Base-by-base conservation (phyloP, 345 rosid species). In the Hevea brasiliensis region DNA sequence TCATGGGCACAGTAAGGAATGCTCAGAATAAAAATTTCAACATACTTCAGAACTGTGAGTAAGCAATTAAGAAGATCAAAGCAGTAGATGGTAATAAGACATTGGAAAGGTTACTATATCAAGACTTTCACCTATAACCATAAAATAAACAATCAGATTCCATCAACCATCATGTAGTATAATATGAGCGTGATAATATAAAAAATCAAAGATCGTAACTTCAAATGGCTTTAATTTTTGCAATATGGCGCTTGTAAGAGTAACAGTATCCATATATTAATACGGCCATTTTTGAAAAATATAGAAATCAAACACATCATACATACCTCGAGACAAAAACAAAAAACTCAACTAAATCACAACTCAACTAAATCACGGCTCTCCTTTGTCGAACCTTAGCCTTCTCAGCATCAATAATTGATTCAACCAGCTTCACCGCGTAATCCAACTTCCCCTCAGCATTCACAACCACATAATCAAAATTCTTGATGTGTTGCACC, bases 341-440 rank as follows among this genome's bases (percentile, higher is more conserved):
- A n/a, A 20, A 44, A 65, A 55, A 11, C 53, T 41, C 54, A 9
- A 44, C 62, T 59, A 94, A 74, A 94, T 77, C 73, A 82, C 85
- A n/a, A n/a, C 45, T 41, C 54, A 9, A 44, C 62, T 59, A 94
- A 74, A 94, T 77, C 73, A 82, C 85, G n/a, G 88, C 84, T 65
- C 48, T 81, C 81, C 89, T 87, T 55, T 88, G 98, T 67, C 78
- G 73, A 73, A 94, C 97, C 82, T 81, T 92, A 1, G 97, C 92
- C 81, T 89, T 94, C 97, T 94, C 98, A 8, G 97, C 95, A 73
- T 94, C 98, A 21, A 94, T 88, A 64, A 94, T 89, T 6, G 95
- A 86, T 13, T 84, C 92, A 41, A 94, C 84, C 17, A 87, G 71
- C 40, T 61, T 81, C 44, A 90, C 98, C 0, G 98, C 89, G 63